A percentile compares a stretch with the other conserved stretches of the same genome.
Conservation (phyloP, 192 early-diverging fungal species). For the Diversispora eburnea region DNA sequence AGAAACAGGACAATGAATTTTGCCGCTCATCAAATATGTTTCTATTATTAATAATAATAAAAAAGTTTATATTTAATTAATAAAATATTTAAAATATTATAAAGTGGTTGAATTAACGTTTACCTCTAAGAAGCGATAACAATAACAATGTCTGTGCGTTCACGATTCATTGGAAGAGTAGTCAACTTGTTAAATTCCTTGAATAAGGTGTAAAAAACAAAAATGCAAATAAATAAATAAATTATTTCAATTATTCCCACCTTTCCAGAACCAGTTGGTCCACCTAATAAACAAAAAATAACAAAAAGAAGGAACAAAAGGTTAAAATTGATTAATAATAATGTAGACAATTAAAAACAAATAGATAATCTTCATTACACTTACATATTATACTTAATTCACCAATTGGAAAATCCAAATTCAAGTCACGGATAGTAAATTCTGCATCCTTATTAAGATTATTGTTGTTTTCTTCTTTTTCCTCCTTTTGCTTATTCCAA, state of each 20-base stretch:
- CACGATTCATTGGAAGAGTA: neutral
- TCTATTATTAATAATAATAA: conserved; percentile 30
- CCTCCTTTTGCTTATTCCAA: conserved; percentile 39
- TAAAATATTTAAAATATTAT: neutral
- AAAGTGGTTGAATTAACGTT: neutral
- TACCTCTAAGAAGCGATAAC: conserved; percentile 70
- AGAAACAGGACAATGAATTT: conserved; percentile 41
- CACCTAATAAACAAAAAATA: conserved; percentile 34
- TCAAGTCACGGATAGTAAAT: conserved; percentile 64
- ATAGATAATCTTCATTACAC: neutral
- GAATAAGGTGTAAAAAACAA: neutral
- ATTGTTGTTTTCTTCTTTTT: neutral
- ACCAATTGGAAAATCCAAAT: conserved; percentile 63
- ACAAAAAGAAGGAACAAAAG: neutral
- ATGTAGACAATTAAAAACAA: too few species aligned
- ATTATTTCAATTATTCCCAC: neutral
- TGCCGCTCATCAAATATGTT: conserved; percentile 52
- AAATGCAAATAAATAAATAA: neutral
- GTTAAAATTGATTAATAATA: too few species aligned
- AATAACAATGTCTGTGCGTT: conserved; percentile 56
- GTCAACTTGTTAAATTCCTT: neutral
- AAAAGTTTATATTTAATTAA: neutral
- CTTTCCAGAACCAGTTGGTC: conserved; percentile 90
- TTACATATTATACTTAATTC: conserved; percentile 70
- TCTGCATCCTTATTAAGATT: conserved; percentile 20